A percentile compares a stretch with the other conserved stretches of the same genome.
Evolutionary conservation across 192 early-diverging fungal genomes (phyloP).

Genomic region (Podila epicladia): DNA sequence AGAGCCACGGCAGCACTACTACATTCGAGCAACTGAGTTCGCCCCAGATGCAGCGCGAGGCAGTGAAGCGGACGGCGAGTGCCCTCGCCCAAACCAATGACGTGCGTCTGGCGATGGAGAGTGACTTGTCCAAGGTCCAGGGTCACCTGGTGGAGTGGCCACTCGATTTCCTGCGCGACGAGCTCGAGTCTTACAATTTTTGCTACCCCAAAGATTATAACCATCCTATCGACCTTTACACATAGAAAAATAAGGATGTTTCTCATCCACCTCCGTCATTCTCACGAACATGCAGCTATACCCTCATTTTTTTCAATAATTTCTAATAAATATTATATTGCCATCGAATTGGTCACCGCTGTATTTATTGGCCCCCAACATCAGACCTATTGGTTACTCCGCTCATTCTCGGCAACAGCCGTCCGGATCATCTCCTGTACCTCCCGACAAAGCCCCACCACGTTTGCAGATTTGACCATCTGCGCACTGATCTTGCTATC

Average conservation of each 20-base stretch:
- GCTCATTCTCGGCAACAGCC: slow-evolving; percentile 20
- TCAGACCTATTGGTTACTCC: not conserved
- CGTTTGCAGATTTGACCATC: slow-evolving; percentile 17
- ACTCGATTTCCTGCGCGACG: slow-evolving; percentile 59
- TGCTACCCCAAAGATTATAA: slow-evolving; percentile 52
- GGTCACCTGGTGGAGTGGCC: slow-evolving; percentile 68
- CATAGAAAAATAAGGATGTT: slow-evolving; percentile 15
- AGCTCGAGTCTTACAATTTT: slow-evolving; percentile 51
- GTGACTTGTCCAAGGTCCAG: slow-evolving; percentile 48
- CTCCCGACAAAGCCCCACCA: slow-evolving; percentile 32
- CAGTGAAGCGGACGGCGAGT: slow-evolving; percentile 43
- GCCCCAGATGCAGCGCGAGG: not conserved
- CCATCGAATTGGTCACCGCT: too few species aligned
- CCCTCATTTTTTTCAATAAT: not conserved
- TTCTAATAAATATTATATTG: not conserved
- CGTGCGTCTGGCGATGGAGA: slow-evolving; percentile 30
- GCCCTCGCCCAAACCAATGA: slow-evolving; percentile 23
- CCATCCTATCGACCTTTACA: slow-evolving; percentile 51
- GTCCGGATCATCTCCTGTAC: slow-evolving; percentile 46
- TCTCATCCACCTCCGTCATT: too few species aligned
- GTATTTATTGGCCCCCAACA: too few species aligned
- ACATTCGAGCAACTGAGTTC: not conserved
- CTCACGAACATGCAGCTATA: not conserved
- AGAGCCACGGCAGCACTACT: not conserved
- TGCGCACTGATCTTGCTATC: slow-evolving; percentile 20